Evolutionary conservation across 345 rosid species (phyloP).

Genomic region (Eucalyptus viminalis): DNA sequence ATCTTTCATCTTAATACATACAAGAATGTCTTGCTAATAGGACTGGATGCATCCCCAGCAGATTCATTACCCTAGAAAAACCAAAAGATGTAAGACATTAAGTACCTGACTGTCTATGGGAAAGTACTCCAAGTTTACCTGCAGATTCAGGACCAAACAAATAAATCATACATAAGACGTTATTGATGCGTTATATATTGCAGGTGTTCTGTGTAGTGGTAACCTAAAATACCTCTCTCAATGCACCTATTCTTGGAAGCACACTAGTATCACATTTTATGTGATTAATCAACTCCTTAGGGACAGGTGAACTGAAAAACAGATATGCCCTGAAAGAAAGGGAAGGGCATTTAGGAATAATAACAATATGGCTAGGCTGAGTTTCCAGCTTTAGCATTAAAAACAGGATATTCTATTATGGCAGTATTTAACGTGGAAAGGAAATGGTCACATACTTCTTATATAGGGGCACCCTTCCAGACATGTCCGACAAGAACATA

Average conservation of each 20-base stretch:
- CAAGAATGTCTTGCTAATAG: not conserved
- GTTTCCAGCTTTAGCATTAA: not conserved
- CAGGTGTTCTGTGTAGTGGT: too few relatives aligned
- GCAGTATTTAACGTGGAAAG: not conserved
- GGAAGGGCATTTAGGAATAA: not conserved
- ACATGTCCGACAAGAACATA: slow-evolving; percentile 98
- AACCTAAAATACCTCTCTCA: slow-evolving; percentile 57
- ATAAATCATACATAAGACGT: not conserved
- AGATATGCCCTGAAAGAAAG: slow-evolving; percentile 49
- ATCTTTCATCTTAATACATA: not conserved
- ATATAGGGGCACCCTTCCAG: slow-evolving; percentile 94
- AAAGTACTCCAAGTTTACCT: slow-evolving; percentile 94
- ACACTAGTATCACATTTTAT: slow-evolving; percentile 81
- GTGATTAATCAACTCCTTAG: slow-evolving; percentile 75
- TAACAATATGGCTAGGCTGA: not conserved
- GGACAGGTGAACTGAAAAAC: slow-evolving; percentile 70
- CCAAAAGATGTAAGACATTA: not conserved
- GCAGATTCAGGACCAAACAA: slow-evolving; percentile 6
- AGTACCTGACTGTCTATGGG: slow-evolving; percentile 79
- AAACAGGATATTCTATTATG: not conserved
- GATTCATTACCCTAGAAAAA: not conserved
- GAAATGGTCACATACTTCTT: slow-evolving; percentile 41
- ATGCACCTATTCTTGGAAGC: slow-evolving; percentile 78
- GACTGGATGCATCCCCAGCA: not conserved
- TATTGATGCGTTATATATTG: not conserved